Base-by-base conservation (phyloP, 179 eudicot genomes). In the Silene vulgaris region DNA sequence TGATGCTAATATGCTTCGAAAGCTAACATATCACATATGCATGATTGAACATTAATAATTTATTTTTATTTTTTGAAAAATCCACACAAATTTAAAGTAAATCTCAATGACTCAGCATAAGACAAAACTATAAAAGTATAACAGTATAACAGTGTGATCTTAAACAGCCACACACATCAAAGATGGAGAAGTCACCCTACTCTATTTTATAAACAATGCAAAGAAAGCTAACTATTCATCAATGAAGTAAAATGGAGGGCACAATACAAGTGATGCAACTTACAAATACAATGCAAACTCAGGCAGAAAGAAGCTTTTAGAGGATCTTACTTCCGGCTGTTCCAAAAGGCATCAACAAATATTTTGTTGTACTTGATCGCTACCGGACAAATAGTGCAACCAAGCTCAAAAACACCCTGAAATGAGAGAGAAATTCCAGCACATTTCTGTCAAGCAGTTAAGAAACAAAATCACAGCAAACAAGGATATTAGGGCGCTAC, bases 291-390 rank as follows among this genome's bases (percentile, higher is more conserved):
- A 30, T 12, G 56, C 37, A 80, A 74, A 61, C 19, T 23, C 60
- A 17, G 2, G 64, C 57, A 56, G 56, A 77, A 73, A 70, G 29
- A 69, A 68, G 69, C 57, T 19, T 68, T 40, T 35, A 40, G 29
- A 54, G 65, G 29, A 52, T 29, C 99, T 88, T 90, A 93, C 99
- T 96, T 93, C 71, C 86, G 77, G 74, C 98, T 93, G 81, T 93
- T 93, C 99, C 97, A 96, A 73, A 96, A 96, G 78, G 99, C 99
- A 82, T 93, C 98, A 54, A 90, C 97, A 78, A 93, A 93, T 26
- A 96, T 89, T 81, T 96, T 96, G 90, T 96, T 93, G 89, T 96
- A 96, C 88, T 96, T 96, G 86, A 96, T 89, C 62, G 99, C 99
- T 20, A 96, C 82, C 0, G 99, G 99, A 77, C 98, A 93, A 57